Percentiles rank a stretch among this genome's conserved stretches.
These are phyloP conservation scores for Phoenix dactylifera DNA, from an alignment of 176 grass and related monocot species.

Conservation along the genomic window DNA sequence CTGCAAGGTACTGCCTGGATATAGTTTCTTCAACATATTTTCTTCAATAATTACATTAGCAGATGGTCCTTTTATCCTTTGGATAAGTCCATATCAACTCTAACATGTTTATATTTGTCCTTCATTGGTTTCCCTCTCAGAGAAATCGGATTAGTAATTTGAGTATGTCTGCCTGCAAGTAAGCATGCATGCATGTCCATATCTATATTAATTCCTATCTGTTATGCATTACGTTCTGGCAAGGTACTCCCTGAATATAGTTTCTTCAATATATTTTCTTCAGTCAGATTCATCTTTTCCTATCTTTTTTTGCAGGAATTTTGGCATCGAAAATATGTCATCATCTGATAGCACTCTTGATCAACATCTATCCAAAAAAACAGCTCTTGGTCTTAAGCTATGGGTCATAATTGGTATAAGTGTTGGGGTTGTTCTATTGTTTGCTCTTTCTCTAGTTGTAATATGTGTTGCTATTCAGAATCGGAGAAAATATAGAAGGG, in stretches of 20 bases:
- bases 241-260: neutral
- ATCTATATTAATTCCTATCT: no score
- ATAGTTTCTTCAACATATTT: no score
- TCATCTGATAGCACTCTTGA: constrained; percentile 6
- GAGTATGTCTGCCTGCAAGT: no score
- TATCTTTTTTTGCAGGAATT: neutral
- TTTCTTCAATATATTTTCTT: neutral
- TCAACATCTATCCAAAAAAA: constrained; percentile 12
- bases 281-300: neutral
- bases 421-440: constrained; percentile 7
- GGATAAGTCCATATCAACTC: no score
- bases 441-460: constrained; percentile 3
- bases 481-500: constrained; percentile 9
- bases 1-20: no score
- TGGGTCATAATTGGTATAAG: constrained; percentile 19
- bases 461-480: constrained; percentile 5
- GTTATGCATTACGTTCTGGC: no score
- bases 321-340: constrained; percentile 4
- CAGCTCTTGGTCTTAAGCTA: constrained; percentile 10
- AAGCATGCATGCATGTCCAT: no score
- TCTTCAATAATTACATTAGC: no score
- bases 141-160: no score
- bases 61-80: no score
- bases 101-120: no score
- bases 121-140: no score